A percentile compares a stretch with the other conserved stretches of the same genome.
Evolutionary conservation across 108 stramenopile species (phyloP).

Genomic region (Heterococcus sp.): DNA sequence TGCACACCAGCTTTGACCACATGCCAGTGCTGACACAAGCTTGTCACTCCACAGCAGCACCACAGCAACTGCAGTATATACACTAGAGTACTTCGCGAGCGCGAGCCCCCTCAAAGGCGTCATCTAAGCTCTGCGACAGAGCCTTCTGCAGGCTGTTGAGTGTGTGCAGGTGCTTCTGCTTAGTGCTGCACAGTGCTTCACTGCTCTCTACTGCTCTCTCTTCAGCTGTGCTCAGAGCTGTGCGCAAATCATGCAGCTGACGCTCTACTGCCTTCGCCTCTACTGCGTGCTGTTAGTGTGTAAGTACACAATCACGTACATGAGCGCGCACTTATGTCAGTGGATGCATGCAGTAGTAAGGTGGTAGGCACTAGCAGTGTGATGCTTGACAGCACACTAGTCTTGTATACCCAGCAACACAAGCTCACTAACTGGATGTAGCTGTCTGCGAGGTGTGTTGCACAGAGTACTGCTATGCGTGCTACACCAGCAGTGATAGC

Average conservation of each 20-base stretch:
- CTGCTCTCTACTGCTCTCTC: not conserved
- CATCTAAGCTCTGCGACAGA: not conserved
- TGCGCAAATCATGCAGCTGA: not conserved
- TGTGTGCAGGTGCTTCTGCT: not conserved
- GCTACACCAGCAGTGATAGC: not conserved
- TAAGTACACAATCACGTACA: not conserved
- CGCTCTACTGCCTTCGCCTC: not conserved
- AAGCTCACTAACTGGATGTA: too few species aligned
- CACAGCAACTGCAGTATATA: too few species aligned
- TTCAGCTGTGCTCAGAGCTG: not conserved
- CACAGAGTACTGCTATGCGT: too few species aligned
- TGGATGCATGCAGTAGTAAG: not conserved
- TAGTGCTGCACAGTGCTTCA: not conserved
- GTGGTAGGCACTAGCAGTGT: not conserved
- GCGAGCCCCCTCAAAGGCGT: not conserved
- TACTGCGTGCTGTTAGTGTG: not conserved
- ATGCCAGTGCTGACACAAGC: too few species aligned
- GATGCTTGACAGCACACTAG: not conserved
- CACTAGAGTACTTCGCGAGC: too few species aligned
- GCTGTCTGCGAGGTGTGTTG: too few species aligned
- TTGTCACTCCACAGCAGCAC: too few species aligned
- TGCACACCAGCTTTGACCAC: too few species aligned
- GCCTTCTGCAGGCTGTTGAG: not conserved
- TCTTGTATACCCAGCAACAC: too few species aligned
- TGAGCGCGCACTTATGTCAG: not conserved